phyloP scores from a whole-genome alignment of 225 moss, liverwort and hornwort genomes.

The Thuidium tamariscinum region DNA sequence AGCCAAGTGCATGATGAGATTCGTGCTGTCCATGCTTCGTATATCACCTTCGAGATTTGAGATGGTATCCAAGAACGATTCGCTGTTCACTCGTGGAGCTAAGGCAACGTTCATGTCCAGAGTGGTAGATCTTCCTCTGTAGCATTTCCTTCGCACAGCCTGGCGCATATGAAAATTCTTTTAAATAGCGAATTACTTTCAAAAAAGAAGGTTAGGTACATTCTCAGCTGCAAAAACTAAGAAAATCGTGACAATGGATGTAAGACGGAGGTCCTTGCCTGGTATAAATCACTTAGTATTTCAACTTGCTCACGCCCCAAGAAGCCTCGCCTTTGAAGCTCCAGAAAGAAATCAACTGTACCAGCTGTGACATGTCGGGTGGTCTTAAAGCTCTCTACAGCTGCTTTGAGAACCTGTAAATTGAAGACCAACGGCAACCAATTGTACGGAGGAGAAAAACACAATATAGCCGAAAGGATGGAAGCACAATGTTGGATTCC shows the following conservation, averaged over 20 bases:
- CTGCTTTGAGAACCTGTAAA: conserved; percentile 16
- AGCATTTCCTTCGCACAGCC: conserved; percentile 30
- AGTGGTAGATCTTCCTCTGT: conserved; percentile 9
- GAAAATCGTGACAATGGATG: not conserved
- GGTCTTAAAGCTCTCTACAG: conserved; percentile 23
- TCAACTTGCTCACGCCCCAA: conserved; percentile 40
- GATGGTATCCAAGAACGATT: not conserved
- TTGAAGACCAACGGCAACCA: conserved; percentile 50
- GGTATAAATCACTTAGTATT: conserved; percentile 38
- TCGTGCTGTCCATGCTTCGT: not conserved
- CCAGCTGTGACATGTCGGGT: conserved; percentile 20
- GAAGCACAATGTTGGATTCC: conserved; percentile 14
- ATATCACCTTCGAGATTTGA: not conserved
- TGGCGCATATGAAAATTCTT: not conserved
- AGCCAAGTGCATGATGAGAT: conserved; percentile 21
- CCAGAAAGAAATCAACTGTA: conserved; percentile 45
- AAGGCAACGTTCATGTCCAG: not conserved
- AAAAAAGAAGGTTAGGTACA: not conserved
- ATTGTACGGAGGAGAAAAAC: conserved; percentile 23
- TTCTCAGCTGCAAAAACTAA: not conserved
- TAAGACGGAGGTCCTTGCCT: conserved; percentile 24
- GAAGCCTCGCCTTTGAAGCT: conserved; percentile 34
- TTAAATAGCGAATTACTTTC: not conserved
- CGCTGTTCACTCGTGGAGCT: not conserved
- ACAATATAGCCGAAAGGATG: conserved; percentile 37